Evolutionary conservation across 2,329 filamentous ascomycete genomes (phyloP).

Genomic region (Fusarium sp.): DNA sequence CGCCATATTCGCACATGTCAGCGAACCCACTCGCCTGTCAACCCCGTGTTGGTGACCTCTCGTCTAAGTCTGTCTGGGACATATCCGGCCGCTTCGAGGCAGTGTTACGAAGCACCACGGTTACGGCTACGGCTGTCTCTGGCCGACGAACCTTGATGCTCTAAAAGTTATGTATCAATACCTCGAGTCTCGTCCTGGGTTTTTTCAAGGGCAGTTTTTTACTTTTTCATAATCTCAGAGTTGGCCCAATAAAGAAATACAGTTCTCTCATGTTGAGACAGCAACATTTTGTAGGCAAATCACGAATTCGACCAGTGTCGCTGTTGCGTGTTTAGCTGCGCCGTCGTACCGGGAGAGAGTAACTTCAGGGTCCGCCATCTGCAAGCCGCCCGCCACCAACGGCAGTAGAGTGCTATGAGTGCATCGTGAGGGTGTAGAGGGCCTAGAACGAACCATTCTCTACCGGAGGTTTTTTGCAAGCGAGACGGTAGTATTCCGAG

Average conservation of each 20-base stretch:
- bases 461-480: background rate
- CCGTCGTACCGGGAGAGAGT: conserved; percentile 24
- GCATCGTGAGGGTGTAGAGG: conserved; percentile 28
- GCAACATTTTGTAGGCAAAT: conserved; percentile 26
- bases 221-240: background rate
- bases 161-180: background rate
- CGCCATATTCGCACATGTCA: conserved; percentile 33
- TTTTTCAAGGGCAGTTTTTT: conserved; percentile 6
- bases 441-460: background rate
- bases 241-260: conserved; percentile 5
- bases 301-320: conserved; percentile 27
- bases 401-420: conserved; percentile 21
- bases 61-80: conserved; percentile 20
- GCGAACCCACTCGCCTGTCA: conserved; percentile 6
- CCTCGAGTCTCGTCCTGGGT: background rate
- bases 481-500: background rate
- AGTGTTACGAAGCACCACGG: conserved; percentile 33
- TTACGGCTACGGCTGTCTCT: conserved; percentile 8
- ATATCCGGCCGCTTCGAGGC: conserved; percentile 14
- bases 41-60: conserved; percentile 13
- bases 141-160: conserved; percentile 19
- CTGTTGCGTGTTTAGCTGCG: conserved; percentile 21
- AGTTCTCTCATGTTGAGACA: background rate
- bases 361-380: conserved; percentile 38
- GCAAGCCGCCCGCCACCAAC: conserved; percentile 42